Evolutionary conservation across 1,139 yeast species (phyloP).

Genomic region (Lodderomyces margitis): DNA sequence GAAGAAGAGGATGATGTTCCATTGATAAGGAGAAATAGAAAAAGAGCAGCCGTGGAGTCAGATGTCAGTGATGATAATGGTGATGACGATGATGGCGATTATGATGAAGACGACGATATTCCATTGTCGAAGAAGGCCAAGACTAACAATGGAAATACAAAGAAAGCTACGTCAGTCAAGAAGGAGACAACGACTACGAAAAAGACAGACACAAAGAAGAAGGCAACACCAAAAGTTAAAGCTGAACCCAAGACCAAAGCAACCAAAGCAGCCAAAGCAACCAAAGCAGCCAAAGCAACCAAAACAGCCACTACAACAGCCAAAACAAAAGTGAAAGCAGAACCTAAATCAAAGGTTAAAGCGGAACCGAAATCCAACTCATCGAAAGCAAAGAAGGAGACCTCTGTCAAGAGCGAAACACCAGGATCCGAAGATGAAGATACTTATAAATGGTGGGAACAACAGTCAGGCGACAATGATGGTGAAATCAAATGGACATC

Average conservation of each 20-base stretch:
- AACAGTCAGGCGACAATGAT: conserved; percentile 50
- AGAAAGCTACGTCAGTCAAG: conserved; percentile 1
- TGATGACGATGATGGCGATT: background rate
- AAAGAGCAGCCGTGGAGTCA: conserved; percentile 1
- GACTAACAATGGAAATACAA: conserved; percentile 7
- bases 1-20: conserved; percentile 12
- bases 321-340: background rate
- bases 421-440: conserved; percentile 41
- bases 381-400: conserved; percentile 7
- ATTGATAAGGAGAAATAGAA: conserved; percentile 8
- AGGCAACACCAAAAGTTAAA: conserved; percentile 8
- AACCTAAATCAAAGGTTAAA: conserved; percentile 1
- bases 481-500: conserved; percentile 80
- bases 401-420: conserved; percentile 9
- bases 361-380: conserved; percentile 8
- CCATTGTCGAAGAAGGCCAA: conserved; percentile 11
- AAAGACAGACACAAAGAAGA: conserved; percentile 4
- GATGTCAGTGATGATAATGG: background rate
- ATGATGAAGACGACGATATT: conserved; percentile 13
- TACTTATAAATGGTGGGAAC: conserved; percentile 85
- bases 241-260: background rate
- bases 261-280: conserved; percentile 6
- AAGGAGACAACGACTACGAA: conserved; percentile 5
- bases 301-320: conserved; percentile 6
- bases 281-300: conserved; percentile 6